phyloP scores from a whole-genome alignment of 805 yeast genomes.

The Cyberlindnera japonica region DNA sequence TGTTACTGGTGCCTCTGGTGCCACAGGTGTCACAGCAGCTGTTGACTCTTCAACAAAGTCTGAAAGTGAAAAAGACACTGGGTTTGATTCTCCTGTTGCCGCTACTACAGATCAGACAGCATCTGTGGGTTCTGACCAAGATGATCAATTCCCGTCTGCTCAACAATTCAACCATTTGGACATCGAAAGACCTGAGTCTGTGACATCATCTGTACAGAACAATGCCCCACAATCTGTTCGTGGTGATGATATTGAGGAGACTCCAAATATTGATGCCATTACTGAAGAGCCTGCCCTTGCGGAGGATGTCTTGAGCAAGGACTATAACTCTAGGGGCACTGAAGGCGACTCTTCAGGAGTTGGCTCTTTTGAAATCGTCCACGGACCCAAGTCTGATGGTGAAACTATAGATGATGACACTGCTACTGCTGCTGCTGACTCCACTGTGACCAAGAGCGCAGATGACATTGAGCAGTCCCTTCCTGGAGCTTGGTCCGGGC shows the following conservation, averaged over 20 bases:
- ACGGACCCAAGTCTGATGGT: constrained; percentile 17
- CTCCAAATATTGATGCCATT: constrained; percentile 22
- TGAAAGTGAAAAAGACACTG: constrained; percentile 31
- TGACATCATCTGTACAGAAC: constrained; percentile 87
- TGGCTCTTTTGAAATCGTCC: constrained; percentile 28
- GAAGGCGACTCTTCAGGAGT: constrained; percentile 22
- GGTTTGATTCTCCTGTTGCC: constrained; percentile 23
- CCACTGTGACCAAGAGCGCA: constrained; percentile 10
- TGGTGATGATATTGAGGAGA: constrained; percentile 50
- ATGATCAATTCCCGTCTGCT: constrained; percentile 21
- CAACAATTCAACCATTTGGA: constrained; percentile 26
- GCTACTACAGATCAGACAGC: constrained; percentile 26
- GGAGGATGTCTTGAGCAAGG: constrained; percentile 30
- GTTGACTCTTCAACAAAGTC: constrained; percentile 26
- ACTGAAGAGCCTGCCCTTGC: constrained; percentile 29
- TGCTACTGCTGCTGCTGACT: constrained; percentile 2
- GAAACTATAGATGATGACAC: constrained; percentile 14
- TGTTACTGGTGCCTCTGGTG: constrained; percentile 29
- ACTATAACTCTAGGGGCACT: constrained; percentile 20
- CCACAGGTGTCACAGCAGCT: constrained; percentile 23
- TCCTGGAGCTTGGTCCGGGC: constrained; percentile 30
- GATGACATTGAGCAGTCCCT: constrained; percentile 25
- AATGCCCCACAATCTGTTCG: constrained; percentile 90
- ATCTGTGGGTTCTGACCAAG: constrained; percentile 26
- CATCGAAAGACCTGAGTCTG: constrained; percentile 63